Evolutionary conservation across 1,284 basidiomycete genomes (phyloP).

Genomic region (Peniophora sp.): DNA sequence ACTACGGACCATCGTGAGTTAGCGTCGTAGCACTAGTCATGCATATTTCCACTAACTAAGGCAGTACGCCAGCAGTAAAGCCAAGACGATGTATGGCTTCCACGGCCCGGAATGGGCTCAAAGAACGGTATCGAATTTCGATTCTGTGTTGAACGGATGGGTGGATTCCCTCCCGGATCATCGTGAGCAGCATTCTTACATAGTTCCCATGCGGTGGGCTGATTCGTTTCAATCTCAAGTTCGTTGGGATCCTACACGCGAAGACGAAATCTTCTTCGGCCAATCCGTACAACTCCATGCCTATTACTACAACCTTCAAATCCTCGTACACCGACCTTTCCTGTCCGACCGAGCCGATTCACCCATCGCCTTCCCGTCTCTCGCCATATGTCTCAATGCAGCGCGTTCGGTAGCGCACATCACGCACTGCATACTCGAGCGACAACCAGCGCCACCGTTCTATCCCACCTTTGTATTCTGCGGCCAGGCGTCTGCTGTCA

Average conservation of each 20-base stretch:
- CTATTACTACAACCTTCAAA: constrained; percentile 67
- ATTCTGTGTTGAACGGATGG: constrained; percentile 69
- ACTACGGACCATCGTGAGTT: constrained; percentile 35
- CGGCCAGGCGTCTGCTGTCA: constrained; percentile 39
- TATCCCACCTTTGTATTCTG: constrained; percentile 33
- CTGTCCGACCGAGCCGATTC: constrained; percentile 62
- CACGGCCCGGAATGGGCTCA: constrained; percentile 46
- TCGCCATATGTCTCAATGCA: constrained; percentile 81
- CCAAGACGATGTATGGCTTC: constrained; percentile 32
- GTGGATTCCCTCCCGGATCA: constrained; percentile 61
- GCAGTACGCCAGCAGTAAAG: constrained; percentile 50
- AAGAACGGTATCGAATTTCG: constrained; percentile 61
- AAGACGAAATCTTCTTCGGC: constrained; percentile 50
- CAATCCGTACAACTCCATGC: constrained; percentile 66
- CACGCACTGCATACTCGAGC: not conserved
- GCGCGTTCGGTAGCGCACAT: constrained; percentile 74
- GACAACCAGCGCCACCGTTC: not conserved
- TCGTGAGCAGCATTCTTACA: constrained; percentile 29
- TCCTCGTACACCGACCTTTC: constrained; percentile 77
- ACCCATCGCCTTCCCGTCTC: constrained; percentile 56
- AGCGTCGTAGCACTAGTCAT: too few species aligned
- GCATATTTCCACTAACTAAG: not conserved
- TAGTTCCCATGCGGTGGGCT: not conserved
- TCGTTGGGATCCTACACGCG: constrained; percentile 66
- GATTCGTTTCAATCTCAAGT: constrained; percentile 33